Conservation (phyloP, 495 filamentous ascomycete species). For the Penicillium samsonianum region DNA sequence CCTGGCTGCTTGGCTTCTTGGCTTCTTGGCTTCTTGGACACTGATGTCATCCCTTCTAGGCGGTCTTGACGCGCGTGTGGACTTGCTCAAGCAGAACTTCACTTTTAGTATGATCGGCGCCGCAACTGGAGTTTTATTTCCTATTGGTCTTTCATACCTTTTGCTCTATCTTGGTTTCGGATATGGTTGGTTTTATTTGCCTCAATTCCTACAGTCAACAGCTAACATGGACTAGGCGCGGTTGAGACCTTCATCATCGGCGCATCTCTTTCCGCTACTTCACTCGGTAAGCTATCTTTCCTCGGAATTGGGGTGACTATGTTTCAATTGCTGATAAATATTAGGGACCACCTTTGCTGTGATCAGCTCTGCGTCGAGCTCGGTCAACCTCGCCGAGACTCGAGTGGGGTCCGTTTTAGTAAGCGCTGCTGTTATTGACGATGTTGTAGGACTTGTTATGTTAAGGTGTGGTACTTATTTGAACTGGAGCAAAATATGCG, state of each 20-base stretch:
- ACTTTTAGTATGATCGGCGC: conserved; percentile 32
- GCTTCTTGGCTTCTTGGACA: neutral
- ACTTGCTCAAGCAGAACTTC: conserved; percentile 39
- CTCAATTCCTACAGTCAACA: neutral
- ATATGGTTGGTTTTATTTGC: conserved; percentile 24
- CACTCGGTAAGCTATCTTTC: conserved; percentile 28
- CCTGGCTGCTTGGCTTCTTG: conserved; percentile 1
- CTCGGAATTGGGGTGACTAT: neutral
- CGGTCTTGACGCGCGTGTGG: conserved; percentile 33
- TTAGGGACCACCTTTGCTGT: conserved; percentile 39
- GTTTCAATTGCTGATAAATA: neutral
- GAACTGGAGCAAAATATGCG: neutral
- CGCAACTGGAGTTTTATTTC: conserved; percentile 36
- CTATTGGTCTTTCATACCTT: conserved; percentile 36
- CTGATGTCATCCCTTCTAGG: conserved; percentile 29
- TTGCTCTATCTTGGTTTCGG: conserved; percentile 35
- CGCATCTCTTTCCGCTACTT: conserved; percentile 36
- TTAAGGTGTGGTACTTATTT: conserved; percentile 46
- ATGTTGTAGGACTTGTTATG: conserved; percentile 77
- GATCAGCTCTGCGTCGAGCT: conserved; percentile 29
- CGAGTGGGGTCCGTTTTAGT: conserved; percentile 37
- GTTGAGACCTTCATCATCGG: conserved; percentile 43
- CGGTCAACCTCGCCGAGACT: conserved; percentile 33
- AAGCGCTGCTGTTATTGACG: conserved; percentile 77
- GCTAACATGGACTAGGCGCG: conserved; percentile 23